Percentiles rank a stretch among this genome's conserved stretches.
Evolutionary conservation across 2,329 filamentous ascomycete species (phyloP).

Genomic region (Cladosporium sp.): DNA sequence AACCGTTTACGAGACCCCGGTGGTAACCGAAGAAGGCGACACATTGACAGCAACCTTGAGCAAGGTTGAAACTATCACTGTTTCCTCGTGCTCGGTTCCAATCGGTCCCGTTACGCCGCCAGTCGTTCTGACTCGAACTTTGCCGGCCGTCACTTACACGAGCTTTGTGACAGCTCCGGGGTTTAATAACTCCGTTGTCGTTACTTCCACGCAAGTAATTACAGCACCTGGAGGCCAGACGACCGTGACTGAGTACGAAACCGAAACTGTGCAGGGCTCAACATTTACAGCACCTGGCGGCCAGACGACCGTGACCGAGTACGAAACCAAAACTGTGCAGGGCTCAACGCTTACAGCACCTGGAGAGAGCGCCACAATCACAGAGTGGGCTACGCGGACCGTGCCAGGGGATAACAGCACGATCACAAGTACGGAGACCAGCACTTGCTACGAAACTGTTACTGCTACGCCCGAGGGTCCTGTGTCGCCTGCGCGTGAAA

Average conservation of each 20-base stretch:
- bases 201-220: background rate
- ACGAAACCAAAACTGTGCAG: background rate
- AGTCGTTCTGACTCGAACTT: background rate
- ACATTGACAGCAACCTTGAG: background rate
- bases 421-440: background rate
- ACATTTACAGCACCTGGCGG: conserved; percentile 1
- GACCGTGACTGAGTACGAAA: background rate
- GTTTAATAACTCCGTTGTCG: background rate
- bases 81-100: background rate
- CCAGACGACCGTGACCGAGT: background rate
- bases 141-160: background rate
- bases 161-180: conserved; percentile 1
- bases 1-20: background rate
- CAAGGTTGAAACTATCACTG: background rate
- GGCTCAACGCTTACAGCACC: background rate
- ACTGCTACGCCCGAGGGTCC: background rate
- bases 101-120: background rate
- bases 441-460: conserved; percentile 6
- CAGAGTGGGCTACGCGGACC: background rate
- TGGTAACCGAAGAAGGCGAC: background rate
- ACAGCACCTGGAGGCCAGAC: background rate
- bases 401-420: background rate
- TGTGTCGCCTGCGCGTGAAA: background rate
- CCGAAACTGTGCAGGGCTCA: background rate
- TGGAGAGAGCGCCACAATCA: background rate